These are phyloP conservation scores for Pelargonium australe DNA, from an alignment of 441 rosid genomes.

Conservation along the genomic window DNA sequence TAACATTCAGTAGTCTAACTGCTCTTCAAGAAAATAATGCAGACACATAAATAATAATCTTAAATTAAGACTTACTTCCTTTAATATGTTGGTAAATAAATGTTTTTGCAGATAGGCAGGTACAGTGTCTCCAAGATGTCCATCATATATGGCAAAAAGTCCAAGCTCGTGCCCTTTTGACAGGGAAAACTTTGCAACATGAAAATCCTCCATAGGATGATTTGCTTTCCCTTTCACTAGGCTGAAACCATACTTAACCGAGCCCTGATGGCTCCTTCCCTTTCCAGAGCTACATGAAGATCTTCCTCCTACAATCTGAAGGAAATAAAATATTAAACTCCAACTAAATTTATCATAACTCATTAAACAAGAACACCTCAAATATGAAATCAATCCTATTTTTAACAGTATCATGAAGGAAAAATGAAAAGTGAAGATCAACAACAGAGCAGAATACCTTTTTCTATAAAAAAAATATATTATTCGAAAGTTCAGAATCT, in stretches of 20 bases:
- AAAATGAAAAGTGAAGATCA: too few species aligned
- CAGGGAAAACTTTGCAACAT: background rate
- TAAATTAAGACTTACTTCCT: conserved; percentile 6
- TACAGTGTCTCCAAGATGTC: conserved; percentile 2
- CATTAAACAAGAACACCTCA: background rate
- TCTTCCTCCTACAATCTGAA: background rate
- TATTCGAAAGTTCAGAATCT: too few species aligned
- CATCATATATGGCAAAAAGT: conserved; percentile 3
- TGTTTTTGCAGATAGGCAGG: conserved; percentile 7
- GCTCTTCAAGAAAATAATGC: too few species aligned
- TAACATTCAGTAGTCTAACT: background rate
- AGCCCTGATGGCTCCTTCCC: conserved; percentile 6
- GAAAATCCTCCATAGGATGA: conserved; percentile 8
- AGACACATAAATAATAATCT: background rate
- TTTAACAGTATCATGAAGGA: background rate
- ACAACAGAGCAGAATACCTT: too few species aligned
- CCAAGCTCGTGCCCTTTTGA: conserved; percentile 7
- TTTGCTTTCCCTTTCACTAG: conserved; percentile 7
- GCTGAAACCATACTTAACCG: background rate
- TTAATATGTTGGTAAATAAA: background rate
- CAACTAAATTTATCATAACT: background rate
- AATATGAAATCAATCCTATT: background rate
- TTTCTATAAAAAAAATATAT: too few species aligned
- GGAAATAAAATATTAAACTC: background rate
- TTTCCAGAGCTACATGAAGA: conserved; percentile 8